phyloP scores from a whole-genome alignment of 2,329 filamentous ascomycete genomes.

The Didymella pomorum region DNA sequence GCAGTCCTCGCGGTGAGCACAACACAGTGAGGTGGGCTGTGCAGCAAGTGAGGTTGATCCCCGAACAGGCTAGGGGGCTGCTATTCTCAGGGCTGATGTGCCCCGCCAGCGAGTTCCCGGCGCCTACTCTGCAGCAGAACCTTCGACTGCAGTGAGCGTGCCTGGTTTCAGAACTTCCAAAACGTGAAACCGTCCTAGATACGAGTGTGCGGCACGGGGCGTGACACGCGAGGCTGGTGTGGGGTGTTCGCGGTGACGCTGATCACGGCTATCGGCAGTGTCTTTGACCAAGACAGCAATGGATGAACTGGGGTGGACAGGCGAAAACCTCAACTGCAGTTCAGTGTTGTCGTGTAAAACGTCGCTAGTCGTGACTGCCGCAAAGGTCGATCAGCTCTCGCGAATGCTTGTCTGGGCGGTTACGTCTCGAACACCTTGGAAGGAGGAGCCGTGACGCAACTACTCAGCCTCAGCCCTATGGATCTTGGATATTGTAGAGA shows the following conservation, averaged over 20 bases:
- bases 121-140: slow-evolving; percentile 24
- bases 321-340: neutral
- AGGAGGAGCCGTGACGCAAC: slow-evolving; percentile 9
- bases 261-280: slow-evolving; percentile 18
- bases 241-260: slow-evolving; percentile 19
- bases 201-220: slow-evolving; percentile 18
- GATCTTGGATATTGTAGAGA: neutral
- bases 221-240: slow-evolving; percentile 25
- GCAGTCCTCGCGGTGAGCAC: slow-evolving; percentile 28
- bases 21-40: slow-evolving; percentile 26
- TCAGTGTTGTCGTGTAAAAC: slow-evolving; percentile 8
- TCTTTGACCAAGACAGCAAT: slow-evolving; percentile 5
- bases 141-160: slow-evolving; percentile 24
- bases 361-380: neutral
- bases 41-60: slow-evolving; percentile 18
- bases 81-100: slow-evolving; percentile 17
- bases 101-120: slow-evolving; percentile 20
- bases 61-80: slow-evolving; percentile 12
- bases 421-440: slow-evolving; percentile 15
- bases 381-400: slow-evolving; percentile 12
- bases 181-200: slow-evolving; percentile 28
- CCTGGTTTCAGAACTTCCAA: slow-evolving; percentile 34
- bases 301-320: neutral
- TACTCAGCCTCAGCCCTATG: slow-evolving; percentile 23
- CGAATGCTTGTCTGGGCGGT: slow-evolving; percentile 16